Percentiles rank a stretch among this genome's conserved stretches.
Evolutionary conservation across 2,329 filamentous ascomycete genomes (phyloP).

Genomic region (Aspergillus bombycis): DNA sequence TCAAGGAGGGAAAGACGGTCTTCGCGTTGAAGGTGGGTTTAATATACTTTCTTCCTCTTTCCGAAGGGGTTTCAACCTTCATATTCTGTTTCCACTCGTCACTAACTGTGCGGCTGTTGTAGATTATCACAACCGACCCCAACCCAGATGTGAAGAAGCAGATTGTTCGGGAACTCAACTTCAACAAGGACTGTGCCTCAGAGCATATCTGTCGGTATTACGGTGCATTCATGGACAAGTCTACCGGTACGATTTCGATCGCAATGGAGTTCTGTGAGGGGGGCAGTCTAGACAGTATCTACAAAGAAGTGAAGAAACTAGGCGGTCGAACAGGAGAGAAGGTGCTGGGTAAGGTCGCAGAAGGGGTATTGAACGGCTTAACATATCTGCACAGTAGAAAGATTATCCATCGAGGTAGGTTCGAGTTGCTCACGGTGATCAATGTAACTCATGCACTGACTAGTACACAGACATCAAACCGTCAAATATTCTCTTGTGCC

Average conservation of each 20-base stretch:
- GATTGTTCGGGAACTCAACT: constrained; percentile 92
- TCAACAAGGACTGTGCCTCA: constrained; percentile 96
- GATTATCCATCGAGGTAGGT: constrained; percentile 82
- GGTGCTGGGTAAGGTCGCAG: constrained; percentile 93
- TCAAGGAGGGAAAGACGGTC: constrained; percentile 89
- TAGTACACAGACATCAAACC: constrained; percentile 80
- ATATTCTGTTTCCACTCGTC: not conserved
- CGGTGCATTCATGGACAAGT: constrained; percentile 92
- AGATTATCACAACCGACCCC: constrained; percentile 98
- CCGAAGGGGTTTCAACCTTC: not conserved
- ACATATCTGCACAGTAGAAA: constrained; percentile 95
- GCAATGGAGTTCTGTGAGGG: constrained; percentile 99
- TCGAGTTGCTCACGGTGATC: not conserved
- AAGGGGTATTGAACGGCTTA: constrained; percentile 88
- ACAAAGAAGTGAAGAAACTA: constrained; percentile 94
- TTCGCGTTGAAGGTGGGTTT: constrained; percentile 87
- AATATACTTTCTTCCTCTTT: constrained; percentile 1
- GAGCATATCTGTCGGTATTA: constrained; percentile 98
- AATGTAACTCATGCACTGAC: not conserved
- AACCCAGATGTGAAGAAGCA: constrained; percentile 98
- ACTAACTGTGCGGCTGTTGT: constrained; percentile 21
- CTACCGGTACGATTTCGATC: constrained; percentile 96
- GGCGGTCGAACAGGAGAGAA: constrained; percentile 96
- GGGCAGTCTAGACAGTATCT: constrained; percentile 93
- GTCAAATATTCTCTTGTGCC: constrained; percentile 91